These are phyloP conservation scores for Salvia hispanica DNA, from an alignment of 257 asterid species.

Conservation along the genomic window DNA sequence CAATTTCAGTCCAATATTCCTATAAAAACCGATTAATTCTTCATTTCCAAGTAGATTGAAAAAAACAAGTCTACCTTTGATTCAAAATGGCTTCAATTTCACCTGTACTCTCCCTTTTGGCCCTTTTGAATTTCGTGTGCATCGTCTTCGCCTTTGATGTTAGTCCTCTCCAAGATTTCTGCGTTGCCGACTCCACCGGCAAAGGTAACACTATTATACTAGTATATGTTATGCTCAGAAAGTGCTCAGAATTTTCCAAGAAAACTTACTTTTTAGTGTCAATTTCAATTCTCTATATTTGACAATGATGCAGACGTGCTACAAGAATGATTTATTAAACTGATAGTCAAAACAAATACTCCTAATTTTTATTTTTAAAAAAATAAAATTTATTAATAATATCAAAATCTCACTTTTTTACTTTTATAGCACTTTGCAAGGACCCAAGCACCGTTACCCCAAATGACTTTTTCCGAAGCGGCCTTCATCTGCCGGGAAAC, in stretches of 20 bases:
- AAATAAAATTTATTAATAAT: background rate
- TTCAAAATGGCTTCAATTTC: background rate
- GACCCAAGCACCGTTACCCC: constrained; percentile 3
- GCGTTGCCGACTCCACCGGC: constrained; percentile 1
- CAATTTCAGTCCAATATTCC: background rate
- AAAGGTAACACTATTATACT: background rate
- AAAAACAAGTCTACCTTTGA: background rate
- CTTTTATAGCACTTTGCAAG: constrained; percentile 31
- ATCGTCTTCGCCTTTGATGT: constrained; percentile 6
- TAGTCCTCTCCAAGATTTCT: constrained; percentile 10
- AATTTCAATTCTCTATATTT: too few species aligned
- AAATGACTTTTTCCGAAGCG: constrained; percentile 34
- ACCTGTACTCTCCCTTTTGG: background rate
- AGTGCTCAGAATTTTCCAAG: too few species aligned
- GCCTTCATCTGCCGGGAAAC: constrained; percentile 40
- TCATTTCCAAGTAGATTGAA: background rate
- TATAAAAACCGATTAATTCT: background rate
- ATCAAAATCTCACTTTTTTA: background rate
- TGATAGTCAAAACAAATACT: background rate
- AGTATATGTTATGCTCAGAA: too few species aligned
- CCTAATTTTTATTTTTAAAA: too few species aligned
- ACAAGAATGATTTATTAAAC: too few species aligned
- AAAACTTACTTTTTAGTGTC: too few species aligned
- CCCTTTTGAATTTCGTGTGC: constrained; percentile 10
- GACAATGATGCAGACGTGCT: too few species aligned